A percentile compares a stretch with the other conserved stretches of the same genome.
Conservation (phyloP, 345 rosid genomes). For the Boechera retrofracta region DNA sequence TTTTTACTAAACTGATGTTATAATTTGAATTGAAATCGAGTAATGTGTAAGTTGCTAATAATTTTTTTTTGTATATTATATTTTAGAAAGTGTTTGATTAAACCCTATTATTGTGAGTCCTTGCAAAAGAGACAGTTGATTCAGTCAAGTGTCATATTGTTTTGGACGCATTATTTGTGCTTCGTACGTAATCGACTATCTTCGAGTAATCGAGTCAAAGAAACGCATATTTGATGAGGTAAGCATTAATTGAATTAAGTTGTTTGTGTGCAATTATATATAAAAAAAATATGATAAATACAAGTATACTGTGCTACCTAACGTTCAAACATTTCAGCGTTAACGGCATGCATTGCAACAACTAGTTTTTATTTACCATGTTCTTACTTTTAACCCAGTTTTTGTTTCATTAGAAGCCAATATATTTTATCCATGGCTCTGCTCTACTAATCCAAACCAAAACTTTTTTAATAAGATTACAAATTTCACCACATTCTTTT, state of each 20-base stretch:
- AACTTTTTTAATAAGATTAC: not conserved
- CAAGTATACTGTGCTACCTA: not conserved
- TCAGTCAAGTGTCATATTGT: not conserved
- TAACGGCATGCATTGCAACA: not conserved
- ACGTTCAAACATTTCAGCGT: slow-evolving; percentile 23
- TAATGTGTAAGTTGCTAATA: too few species aligned
- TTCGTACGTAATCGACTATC: not conserved
- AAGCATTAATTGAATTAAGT: not conserved
- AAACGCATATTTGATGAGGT: not conserved
- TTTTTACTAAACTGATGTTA: too few species aligned
- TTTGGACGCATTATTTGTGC: not conserved
- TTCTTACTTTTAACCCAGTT: too few species aligned
- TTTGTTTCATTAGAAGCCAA: too few species aligned
- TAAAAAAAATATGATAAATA: not conserved
- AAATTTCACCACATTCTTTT: not conserved
- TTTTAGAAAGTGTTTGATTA: too few species aligned
- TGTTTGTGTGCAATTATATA: not conserved
- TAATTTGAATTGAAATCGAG: too few species aligned
- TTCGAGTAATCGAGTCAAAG: not conserved
- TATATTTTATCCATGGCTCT: not conserved
- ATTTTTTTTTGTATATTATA: too few species aligned
- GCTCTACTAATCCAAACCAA: not conserved
- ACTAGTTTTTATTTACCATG: not conserved
- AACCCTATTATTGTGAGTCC: too few species aligned
- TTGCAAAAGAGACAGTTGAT: not conserved